Evolutionary conservation across 352 stramenopile species (phyloP), one percentile per base, ranked within the genome.

Genomic region (Phytophthora crassamura): DNA sequence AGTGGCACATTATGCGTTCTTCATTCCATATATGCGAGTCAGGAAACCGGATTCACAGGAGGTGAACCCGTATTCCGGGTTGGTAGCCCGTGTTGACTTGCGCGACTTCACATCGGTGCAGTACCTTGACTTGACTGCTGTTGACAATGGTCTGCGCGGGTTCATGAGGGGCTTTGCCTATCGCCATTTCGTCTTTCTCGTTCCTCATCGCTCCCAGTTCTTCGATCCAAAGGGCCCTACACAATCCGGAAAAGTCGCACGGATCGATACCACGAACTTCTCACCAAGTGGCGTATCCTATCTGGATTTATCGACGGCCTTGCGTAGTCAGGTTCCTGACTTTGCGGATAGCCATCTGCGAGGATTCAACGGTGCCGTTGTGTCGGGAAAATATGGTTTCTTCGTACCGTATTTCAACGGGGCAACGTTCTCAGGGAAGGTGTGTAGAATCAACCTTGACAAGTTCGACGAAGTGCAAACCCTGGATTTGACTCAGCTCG

Each of bases 401-500:
- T 91, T 94, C 52, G 72, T 91, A 22, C 86, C 86, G 5, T 91
- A 80, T 59, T 94, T 91, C 40, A 86, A 91, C 30, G 86, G 86
- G 18, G 67, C 58, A 4, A 64, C 59, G 0, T 90, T 89, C 63
- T 91, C 84, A 2, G 86, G 86, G 7, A 92, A 89, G 41, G 67
- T 94, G 11, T 92, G 85, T 22, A 76, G 86, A 51, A 85, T 93
- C 62, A 94, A 93, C 39, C 64, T 94, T 1, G 78, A 91, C 22
- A 92, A 78, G 33, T 94, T 92, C 30, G 64, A 90, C 40, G 84
- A 93, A 67, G 86, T 94, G 8, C 84, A 94, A 65, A 78, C 78
- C 25, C 60, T 94, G 8, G 82, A 90, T 59, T 75, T 94, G 18
- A 78, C 79, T 3, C 72, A 84, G 43, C 57, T 82, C 11, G 76